Evolutionary conservation across 1,139 yeast genomes (phyloP), one percentile per base, ranked within the genome.

Genomic region (Scheffersomyces segobiensis): DNA sequence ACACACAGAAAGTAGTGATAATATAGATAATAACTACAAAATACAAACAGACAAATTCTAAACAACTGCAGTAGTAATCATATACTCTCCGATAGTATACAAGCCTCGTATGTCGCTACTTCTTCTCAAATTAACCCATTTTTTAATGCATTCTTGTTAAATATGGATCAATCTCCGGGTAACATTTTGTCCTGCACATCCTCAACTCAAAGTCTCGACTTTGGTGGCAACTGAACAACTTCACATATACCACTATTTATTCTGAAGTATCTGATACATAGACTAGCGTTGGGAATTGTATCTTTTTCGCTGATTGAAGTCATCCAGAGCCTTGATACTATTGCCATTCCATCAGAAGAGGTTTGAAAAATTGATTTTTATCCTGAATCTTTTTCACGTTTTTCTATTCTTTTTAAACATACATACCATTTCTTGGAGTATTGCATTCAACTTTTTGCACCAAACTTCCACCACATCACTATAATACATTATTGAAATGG

Each of bases 401-500:
- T 10, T 32, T 32, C 42, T 7, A 24, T 24, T 5, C 5, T 24
- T 24, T 24, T 24, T 24, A 5, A 24, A n/a, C 26, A 24, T 24
- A 24, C 26, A 5, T 24, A 5, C 5, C 17, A 32, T 32, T 10
- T 32, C 14, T 32, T 4, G 5, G 42, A 10, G 42, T 24, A 32
- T 32, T 32, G 14, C 42, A 32, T 32, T 32, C 42, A 32, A 12
- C 42, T 7, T 1, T 32, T 12, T 32, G 8, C 39, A 8, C 39
- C 26, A 24, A 26, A 8, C 14, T 5, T 26, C 17, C 42, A 32
- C 42, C 14, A 32, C 17, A 32, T 32, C 42, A 7, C 42, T 12
- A 32, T 32, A 32, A 32, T 10, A 5, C 17, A 12, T 32, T 14
- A 32, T 1, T 32, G 12, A 14, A 14, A 86, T 87, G 88, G 87